Evolutionary conservation across 257 asterid genomes (phyloP).

Genomic region (Solanum pimpinellifolium): DNA sequence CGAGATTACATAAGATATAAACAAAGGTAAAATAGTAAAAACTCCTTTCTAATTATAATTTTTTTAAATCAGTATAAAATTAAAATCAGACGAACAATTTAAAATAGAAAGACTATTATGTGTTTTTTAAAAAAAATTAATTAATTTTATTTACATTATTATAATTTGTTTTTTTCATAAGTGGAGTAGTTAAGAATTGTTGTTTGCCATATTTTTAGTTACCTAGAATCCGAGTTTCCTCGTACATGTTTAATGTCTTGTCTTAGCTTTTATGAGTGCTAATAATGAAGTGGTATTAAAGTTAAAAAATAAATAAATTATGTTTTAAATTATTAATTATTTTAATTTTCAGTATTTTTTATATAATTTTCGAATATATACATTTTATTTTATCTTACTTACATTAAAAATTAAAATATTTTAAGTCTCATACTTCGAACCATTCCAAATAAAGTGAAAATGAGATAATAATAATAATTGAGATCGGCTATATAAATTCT

Average conservation of each 20-base stretch:
- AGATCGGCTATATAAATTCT: neutral
- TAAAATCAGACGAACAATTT: neutral
- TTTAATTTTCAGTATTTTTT: neutral
- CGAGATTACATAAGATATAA: neutral
- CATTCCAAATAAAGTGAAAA: neutral
- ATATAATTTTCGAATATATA: neutral
- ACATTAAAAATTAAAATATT: neutral
- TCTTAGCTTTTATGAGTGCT: conserved; percentile 18
- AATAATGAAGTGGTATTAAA: neutral
- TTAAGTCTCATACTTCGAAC: neutral
- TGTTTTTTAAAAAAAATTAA: neutral
- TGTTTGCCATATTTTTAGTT: conserved; percentile 26
- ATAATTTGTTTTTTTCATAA: neutral
- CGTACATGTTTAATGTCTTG: conserved; percentile 33
- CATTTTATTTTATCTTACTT: neutral
- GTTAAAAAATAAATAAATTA: neutral
- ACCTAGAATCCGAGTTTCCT: conserved; percentile 43
- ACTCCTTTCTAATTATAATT: neutral
- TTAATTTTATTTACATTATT: neutral
- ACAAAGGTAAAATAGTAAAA: neutral
- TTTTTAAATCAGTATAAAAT: neutral
- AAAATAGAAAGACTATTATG: neutral
- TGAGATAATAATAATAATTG: neutral
- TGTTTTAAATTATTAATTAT: neutral
- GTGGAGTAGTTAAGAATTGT: conserved; percentile 56